phyloP scores from a whole-genome alignment of 768 basidiomycete genomes.

The Gyrodon lividus region DNA sequence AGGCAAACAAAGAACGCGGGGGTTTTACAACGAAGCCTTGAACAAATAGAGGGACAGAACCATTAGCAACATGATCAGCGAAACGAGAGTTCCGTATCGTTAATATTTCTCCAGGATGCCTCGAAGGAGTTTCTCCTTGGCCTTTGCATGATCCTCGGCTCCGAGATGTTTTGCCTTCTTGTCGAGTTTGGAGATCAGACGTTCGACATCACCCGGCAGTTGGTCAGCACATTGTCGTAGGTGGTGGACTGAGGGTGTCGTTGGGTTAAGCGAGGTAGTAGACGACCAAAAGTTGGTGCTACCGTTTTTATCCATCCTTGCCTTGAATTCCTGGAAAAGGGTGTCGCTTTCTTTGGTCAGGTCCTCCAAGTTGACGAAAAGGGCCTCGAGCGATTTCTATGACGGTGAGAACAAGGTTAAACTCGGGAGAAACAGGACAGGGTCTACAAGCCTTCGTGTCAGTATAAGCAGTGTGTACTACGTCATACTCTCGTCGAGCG shows the following conservation, averaged over 20 bases:
- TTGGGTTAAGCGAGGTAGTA: slow-evolving; percentile 6
- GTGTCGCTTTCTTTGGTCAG: slow-evolving; percentile 47
- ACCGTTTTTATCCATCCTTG: slow-evolving; percentile 48
- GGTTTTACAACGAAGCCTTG: neutral
- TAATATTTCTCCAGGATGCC: slow-evolving; percentile 35
- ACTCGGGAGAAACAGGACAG: neutral
- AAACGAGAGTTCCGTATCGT: neutral
- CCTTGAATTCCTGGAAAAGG: slow-evolving; percentile 51
- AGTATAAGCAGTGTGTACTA: slow-evolving; percentile 37
- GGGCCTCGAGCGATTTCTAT: slow-evolving; percentile 43
- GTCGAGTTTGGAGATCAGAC: slow-evolving; percentile 50
- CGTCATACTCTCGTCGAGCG: slow-evolving; percentile 43
- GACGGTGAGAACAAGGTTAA: slow-evolving; percentile 13
- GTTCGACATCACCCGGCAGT: slow-evolving; percentile 52
- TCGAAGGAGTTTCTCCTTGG: slow-evolving; percentile 34
- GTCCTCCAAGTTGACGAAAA: slow-evolving; percentile 46
- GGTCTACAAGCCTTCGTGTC: slow-evolving; percentile 43
- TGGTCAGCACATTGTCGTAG: slow-evolving; percentile 41
- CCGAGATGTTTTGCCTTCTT: slow-evolving; percentile 47
- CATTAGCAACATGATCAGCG: neutral
- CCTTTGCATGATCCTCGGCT: slow-evolving; percentile 32
- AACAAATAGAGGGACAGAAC: neutral
- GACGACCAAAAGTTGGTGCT: slow-evolving; percentile 12
- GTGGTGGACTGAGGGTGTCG: slow-evolving; percentile 40
- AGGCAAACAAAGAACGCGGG: neutral